These are phyloP conservation scores for Pavlovales sp. DNA, from an alignment of 208 protist species.

Conservation along the genomic window DNA sequence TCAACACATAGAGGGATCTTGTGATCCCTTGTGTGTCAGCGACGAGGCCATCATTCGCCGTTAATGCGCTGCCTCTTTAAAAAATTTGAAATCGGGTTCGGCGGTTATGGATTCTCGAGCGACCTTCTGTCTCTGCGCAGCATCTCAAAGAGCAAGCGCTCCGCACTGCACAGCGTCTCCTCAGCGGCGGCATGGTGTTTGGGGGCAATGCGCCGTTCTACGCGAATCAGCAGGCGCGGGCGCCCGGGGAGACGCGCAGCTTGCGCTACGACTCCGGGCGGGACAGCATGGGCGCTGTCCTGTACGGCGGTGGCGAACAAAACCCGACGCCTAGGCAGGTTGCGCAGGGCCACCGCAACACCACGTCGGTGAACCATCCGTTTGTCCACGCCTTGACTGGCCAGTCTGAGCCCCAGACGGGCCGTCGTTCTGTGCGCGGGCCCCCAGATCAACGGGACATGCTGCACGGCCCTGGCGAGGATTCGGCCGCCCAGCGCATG, in stretches of 20 bases:
- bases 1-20: too few species aligned
- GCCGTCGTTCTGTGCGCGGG: background rate
- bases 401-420: background rate
- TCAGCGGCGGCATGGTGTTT: too few species aligned
- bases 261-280: background rate
- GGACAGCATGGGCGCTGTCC: background rate
- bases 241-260: background rate
- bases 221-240: too few species aligned
- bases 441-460: background rate
- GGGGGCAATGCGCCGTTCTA: background rate
- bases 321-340: too few species aligned
- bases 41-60: too few species aligned
- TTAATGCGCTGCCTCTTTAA: too few species aligned
- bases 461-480: background rate
- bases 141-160: too few species aligned
- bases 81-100: too few species aligned
- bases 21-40: too few species aligned
- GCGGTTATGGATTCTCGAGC: too few species aligned
- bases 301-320: background rate
- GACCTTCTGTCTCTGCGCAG: too few species aligned
- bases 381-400: background rate
- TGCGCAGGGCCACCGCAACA: background rate
- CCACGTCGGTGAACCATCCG: background rate
- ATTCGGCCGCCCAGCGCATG: background rate
- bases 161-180: too few species aligned